These are phyloP conservation scores for Leucoagaricus sp. DNA, from an alignment of 1,284 basidiomycete genomes.

Conservation along the genomic window DNA sequence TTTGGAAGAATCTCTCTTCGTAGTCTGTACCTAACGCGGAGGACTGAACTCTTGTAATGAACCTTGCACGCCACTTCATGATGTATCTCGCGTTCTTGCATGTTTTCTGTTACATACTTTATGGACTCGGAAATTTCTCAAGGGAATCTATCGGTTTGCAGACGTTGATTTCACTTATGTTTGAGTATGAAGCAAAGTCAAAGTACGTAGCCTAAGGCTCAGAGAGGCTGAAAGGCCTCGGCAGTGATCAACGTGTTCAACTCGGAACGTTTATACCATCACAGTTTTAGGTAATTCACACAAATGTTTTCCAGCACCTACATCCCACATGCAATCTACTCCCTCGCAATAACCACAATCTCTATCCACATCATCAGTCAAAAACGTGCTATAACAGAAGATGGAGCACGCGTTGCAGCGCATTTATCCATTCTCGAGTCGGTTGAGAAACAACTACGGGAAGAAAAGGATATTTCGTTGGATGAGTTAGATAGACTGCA, in stretches of 20 bases:
- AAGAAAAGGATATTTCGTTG: constrained; percentile 37
- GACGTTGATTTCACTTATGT: too few species aligned
- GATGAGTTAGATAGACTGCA: constrained; percentile 51
- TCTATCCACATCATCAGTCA: constrained; percentile 61
- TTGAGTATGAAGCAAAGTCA: too few species aligned
- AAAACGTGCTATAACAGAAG: constrained; percentile 46
- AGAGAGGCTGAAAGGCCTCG: too few species aligned
- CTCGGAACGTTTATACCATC: background rate
- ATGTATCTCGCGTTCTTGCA: too few species aligned
- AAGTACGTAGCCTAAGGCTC: too few species aligned
- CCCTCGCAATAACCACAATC: constrained; percentile 60
- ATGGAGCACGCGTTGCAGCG: constrained; percentile 49
- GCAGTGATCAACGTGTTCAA: background rate
- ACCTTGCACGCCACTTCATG: background rate
- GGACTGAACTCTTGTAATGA: too few species aligned
- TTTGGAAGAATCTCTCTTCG: background rate
- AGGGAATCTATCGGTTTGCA: too few species aligned
- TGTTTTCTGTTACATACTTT: too few species aligned
- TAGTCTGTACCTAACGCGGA: background rate
- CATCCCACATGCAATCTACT: constrained; percentile 53
- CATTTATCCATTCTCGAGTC: constrained; percentile 62
- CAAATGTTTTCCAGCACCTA: constrained; percentile 22
- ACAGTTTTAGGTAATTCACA: constrained; percentile 6
- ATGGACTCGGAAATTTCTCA: too few species aligned
- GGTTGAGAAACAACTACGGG: constrained; percentile 47